Conservation (phyloP, 2,329 filamentous ascomycete genomes). For the Hymenotorrendiella dingleyae region DNA sequence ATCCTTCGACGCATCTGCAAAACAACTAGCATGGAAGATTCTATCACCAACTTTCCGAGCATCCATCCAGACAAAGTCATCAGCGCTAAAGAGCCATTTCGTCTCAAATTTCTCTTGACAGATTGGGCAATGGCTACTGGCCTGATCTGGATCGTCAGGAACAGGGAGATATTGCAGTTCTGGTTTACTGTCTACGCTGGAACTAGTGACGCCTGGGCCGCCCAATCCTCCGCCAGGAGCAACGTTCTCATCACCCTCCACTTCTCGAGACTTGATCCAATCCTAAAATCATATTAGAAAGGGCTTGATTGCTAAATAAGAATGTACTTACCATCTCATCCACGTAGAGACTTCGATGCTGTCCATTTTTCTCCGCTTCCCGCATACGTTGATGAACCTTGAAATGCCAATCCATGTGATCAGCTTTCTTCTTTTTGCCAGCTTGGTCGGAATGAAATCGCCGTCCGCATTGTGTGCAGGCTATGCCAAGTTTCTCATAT, state of each 20-base stretch:
- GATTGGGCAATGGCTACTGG: constrained; percentile 80
- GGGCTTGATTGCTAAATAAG: background rate
- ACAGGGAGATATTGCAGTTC: constrained; percentile 72
- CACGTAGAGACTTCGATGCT: constrained; percentile 92
- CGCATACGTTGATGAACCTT: constrained; percentile 83
- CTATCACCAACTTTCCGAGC: constrained; percentile 70
- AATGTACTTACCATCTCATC: constrained; percentile 65
- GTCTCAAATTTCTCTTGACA: constrained; percentile 94
- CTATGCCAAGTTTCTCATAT: constrained; percentile 76
- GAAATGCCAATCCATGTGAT: constrained; percentile 98
- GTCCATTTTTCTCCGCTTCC: constrained; percentile 77
- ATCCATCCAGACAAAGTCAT: constrained; percentile 97
- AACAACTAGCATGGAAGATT: constrained; percentile 87
- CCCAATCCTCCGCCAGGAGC: constrained; percentile 35
- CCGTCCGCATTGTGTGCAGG: constrained; percentile 86
- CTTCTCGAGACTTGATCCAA: constrained; percentile 83
- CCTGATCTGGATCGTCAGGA: constrained; percentile 68
- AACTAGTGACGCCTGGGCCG: constrained; percentile 35
- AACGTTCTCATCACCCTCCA: constrained; percentile 58
- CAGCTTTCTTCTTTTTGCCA: constrained; percentile 78
- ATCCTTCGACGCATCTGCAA: constrained; percentile 71
- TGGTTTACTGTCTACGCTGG: constrained; percentile 37
- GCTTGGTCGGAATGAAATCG: constrained; percentile 74
- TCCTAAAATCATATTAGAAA: constrained; percentile 50
- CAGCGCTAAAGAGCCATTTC: constrained; percentile 84